phyloP scores from a whole-genome alignment of 345 rosid species.

The Aquilaria sinensis region DNA sequence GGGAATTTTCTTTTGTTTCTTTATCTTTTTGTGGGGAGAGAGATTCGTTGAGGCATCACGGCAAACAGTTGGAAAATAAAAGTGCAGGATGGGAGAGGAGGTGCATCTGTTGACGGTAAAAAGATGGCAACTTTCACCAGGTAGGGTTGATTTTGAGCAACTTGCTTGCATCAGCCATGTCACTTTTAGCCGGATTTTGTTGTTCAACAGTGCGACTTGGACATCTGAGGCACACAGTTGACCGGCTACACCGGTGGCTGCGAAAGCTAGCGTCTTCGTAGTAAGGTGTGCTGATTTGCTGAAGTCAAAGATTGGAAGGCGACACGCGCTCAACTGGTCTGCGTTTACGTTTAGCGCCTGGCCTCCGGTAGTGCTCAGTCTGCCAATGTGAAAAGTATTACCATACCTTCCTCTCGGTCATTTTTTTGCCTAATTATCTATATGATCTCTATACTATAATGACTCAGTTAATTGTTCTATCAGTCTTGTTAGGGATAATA shows the following conservation, averaged over 20 bases:
- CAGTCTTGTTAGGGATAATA: no score
- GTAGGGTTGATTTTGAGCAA: no score
- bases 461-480: no score
- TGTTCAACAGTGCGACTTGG: not conserved
- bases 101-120: not conserved
- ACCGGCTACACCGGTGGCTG: slow-evolving; percentile 8
- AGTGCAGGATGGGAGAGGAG: not conserved
- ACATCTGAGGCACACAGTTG: not conserved
- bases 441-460: no score
- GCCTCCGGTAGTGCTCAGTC: not conserved
- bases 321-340: slow-evolving; percentile 4
- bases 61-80: slow-evolving; percentile 3
- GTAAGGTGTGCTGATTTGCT: not conserved
- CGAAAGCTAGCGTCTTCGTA: not conserved
- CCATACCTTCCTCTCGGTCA: no score
- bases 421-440: no score
- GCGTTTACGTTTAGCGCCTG: not conserved
- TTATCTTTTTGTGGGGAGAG: not conserved
- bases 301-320: slow-evolving; percentile 2
- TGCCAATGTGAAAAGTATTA: not conserved
- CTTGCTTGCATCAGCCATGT: no score
- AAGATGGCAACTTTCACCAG: not conserved
- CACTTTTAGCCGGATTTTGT: no score
- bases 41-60: not conserved
- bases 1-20: not conserved